Percentiles rank a stretch among this genome's conserved stretches.
These are phyloP conservation scores for Xylariaceae sp. DNA, from an alignment of 2,329 filamentous ascomycete species.

Conservation along the genomic window DNA sequence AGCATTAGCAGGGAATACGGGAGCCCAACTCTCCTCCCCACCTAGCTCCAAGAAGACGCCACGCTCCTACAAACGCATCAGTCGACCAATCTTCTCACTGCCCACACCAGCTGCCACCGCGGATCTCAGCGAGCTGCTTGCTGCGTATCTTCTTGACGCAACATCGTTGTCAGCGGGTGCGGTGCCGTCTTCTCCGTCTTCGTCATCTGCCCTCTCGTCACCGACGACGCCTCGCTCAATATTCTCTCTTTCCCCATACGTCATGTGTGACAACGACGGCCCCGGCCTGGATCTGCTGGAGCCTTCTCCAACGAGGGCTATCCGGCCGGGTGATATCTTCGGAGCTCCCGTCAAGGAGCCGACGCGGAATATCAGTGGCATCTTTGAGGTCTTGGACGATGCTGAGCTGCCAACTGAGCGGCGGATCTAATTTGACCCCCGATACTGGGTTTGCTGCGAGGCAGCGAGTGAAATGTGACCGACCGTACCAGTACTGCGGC, in stretches of 20 bases:
- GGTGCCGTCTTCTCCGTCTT: constrained; percentile 10
- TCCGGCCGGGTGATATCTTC: constrained; percentile 11
- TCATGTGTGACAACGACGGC: constrained; percentile 10
- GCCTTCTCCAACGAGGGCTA: constrained; percentile 15
- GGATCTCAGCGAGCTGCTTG: constrained; percentile 21
- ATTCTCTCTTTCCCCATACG: constrained; percentile 8
- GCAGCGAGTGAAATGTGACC: too few species aligned
- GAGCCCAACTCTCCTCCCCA: background rate
- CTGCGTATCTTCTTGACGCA: constrained; percentile 19
- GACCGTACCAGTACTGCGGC: too few species aligned
- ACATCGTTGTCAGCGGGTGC: background rate
- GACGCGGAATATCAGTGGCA: constrained; percentile 23
- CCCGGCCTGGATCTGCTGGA: constrained; percentile 21
- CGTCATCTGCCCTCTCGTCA: constrained; percentile 12
- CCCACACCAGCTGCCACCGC: constrained; percentile 13
- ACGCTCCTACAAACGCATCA: constrained; percentile 25
- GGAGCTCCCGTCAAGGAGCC: constrained; percentile 14
- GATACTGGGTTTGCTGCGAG: too few species aligned
- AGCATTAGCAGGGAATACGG: background rate
- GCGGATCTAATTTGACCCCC: too few species aligned
- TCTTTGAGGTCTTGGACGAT: constrained; percentile 24
- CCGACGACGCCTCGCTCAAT: constrained; percentile 16
- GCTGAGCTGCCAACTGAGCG: constrained; percentile 2
- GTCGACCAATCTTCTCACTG: constrained; percentile 19
- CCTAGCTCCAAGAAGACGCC: constrained; percentile 17